Percentiles rank a stretch among this genome's conserved stretches.
Conservation (phyloP, 768 basidiomycete species). For the Clitopilus passeckerianus region DNA sequence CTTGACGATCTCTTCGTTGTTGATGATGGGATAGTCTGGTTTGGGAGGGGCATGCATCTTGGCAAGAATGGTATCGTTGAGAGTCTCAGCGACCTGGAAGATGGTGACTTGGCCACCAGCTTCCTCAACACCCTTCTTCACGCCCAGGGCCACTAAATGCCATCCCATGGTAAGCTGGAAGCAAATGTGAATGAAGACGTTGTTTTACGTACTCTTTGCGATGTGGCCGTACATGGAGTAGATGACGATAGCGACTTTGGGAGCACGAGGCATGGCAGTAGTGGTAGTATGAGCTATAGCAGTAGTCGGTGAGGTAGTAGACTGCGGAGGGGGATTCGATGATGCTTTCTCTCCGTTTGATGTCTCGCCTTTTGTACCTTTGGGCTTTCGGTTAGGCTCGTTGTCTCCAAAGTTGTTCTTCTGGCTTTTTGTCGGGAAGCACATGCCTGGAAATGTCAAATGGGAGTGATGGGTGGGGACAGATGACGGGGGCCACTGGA, state of each 20-base stretch:
- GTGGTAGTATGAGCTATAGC: slow-evolving; percentile 10
- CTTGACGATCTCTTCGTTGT: slow-evolving; percentile 41
- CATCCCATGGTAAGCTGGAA: slow-evolving; percentile 2
- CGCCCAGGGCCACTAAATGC: slow-evolving; percentile 53
- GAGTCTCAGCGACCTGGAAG: slow-evolving; percentile 73
- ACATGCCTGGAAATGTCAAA: slow-evolving; percentile 17
- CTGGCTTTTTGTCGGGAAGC: slow-evolving; percentile 26
- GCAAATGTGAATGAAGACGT: not conserved
- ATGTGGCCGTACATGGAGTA: slow-evolving; percentile 77
- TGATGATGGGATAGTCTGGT: slow-evolving; percentile 65
- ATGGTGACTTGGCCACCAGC: slow-evolving; percentile 49
- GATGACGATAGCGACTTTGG: slow-evolving; percentile 65
- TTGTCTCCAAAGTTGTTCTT: slow-evolving; percentile 23
- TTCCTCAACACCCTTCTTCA: slow-evolving; percentile 39
- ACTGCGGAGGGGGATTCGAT: slow-evolving; percentile 10
- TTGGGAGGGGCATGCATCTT: slow-evolving; percentile 73
- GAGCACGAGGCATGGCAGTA: slow-evolving; percentile 32
- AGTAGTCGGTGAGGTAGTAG: slow-evolving; percentile 6
- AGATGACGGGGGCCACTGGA: not conserved
- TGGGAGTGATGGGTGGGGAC: not conserved
- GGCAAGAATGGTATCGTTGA: slow-evolving; percentile 58
- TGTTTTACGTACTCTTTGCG: slow-evolving; percentile 44
- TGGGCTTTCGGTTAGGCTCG: slow-evolving; percentile 7
- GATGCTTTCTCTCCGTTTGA: slow-evolving; percentile 5
- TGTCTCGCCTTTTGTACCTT: slow-evolving; percentile 22